A percentile compares a stretch with the other conserved stretches of the same genome.
Conservation (phyloP, 306 rosid genomes). For the Purshia tridentata region DNA sequence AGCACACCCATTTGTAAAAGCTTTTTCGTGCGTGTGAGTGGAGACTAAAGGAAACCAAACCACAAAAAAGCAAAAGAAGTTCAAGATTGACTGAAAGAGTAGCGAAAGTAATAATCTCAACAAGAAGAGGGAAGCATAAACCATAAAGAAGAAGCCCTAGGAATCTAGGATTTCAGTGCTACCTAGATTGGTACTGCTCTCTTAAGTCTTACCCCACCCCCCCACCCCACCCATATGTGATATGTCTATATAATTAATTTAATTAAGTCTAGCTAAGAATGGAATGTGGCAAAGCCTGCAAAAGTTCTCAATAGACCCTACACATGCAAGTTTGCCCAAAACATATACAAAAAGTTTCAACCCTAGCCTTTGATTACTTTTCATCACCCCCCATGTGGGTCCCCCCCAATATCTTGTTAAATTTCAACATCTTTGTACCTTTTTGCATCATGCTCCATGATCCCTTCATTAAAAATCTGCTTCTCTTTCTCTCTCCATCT, state of each 20-base stretch:
- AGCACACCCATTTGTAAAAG: not conserved
- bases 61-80: constrained; percentile 8
- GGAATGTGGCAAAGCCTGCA: constrained; percentile 25
- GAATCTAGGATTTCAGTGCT: too few relatives aligned
- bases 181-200: too few relatives aligned
- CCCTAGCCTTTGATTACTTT: constrained; percentile 24
- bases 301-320: constrained; percentile 26
- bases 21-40: not conserved
- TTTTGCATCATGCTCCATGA: constrained; percentile 36
- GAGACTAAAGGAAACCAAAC: constrained; percentile 5
- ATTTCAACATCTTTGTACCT: constrained; percentile 24
- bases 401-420: constrained; percentile 23
- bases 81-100: constrained; percentile 13
- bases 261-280: not conserved
- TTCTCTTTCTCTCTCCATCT: constrained; percentile 3
- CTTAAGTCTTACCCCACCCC: too few relatives aligned
- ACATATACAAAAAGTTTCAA: constrained; percentile 3
- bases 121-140: not conserved
- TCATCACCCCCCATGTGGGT: constrained; percentile 24
- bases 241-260: not conserved
- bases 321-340: not conserved
- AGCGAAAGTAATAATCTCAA: not conserved
- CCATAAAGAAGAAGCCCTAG: not conserved
- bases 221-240: not conserved
- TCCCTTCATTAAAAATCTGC: constrained; percentile 32